Conservation (phyloP, 2,329 filamentous ascomycete genomes). For the Monilinia laxa region DNA sequence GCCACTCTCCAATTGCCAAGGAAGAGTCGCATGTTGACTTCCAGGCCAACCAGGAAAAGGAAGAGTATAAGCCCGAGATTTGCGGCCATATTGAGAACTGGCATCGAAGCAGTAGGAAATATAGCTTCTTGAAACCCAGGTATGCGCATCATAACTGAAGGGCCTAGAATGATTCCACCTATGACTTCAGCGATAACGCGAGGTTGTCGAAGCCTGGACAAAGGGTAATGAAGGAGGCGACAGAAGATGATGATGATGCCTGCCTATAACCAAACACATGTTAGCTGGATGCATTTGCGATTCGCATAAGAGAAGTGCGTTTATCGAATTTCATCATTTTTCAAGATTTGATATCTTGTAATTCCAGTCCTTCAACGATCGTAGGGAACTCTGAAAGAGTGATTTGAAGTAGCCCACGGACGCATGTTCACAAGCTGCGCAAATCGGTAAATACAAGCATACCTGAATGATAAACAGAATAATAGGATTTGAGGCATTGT, state of each 20-base stretch:
- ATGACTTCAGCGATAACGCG: conserved; percentile 83
- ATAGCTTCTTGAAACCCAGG: conserved; percentile 74
- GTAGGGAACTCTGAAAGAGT: neutral
- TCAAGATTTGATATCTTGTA: neutral
- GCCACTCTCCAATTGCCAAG: conserved; percentile 79
- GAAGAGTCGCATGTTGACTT: conserved; percentile 79
- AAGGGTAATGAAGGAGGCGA: conserved; percentile 71
- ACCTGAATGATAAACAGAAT: conserved; percentile 70
- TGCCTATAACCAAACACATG: conserved; percentile 47
- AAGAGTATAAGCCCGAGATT: conserved; percentile 84
- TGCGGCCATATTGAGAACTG: conserved; percentile 72
- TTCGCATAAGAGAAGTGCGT: neutral
- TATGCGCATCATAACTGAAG: conserved; percentile 84
- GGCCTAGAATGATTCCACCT: conserved; percentile 80
- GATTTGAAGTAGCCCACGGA: neutral
- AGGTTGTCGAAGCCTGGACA: conserved; percentile 75
- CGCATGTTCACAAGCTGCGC: neutral
- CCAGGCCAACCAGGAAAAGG: conserved; percentile 82
- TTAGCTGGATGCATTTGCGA: neutral
- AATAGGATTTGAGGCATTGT: conserved; percentile 63
- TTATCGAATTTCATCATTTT: neutral
- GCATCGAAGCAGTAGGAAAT: conserved; percentile 73
- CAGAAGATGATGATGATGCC: conserved; percentile 74
- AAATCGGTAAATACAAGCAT: conserved; percentile 28
- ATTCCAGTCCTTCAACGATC: neutral